Evolutionary conservation across 2,329 filamentous ascomycete genomes (phyloP).

Genomic region (Cladobotryum mycophilum): DNA sequence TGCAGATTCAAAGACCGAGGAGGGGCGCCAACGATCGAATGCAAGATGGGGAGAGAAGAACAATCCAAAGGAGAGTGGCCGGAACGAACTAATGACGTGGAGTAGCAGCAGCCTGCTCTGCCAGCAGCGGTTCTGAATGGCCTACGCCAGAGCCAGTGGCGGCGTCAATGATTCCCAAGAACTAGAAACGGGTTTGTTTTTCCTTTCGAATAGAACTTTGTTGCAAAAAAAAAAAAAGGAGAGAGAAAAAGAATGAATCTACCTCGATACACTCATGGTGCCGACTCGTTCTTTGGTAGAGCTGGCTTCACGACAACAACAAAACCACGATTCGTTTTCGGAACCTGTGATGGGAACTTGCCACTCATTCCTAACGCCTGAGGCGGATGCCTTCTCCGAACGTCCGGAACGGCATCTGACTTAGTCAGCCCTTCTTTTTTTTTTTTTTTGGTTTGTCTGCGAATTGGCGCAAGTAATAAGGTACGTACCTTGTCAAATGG

Average conservation of each 20-base stretch:
- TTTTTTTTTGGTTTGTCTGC: not conserved
- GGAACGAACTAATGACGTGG: conserved; percentile 9
- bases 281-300: conserved; percentile 1
- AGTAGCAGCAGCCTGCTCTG: conserved; percentile 7
- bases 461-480: too few relatives aligned
- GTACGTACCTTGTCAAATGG: too few relatives aligned
- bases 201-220: not conserved
- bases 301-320: not conserved
- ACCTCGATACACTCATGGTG: conserved; percentile 16
- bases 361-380: conserved; percentile 5
- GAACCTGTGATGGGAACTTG: conserved; percentile 7
- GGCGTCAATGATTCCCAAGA: not conserved
- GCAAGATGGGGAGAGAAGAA: not conserved
- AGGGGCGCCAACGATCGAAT: not conserved
- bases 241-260: conserved; percentile 7
- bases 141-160: not conserved
- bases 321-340: not conserved
- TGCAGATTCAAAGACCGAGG: not conserved
- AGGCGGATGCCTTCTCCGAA: too few relatives aligned
- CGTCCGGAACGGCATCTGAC: too few relatives aligned
- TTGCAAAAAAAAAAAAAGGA: not conserved
- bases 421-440: not conserved
- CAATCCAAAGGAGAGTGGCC: not conserved
- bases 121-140: not conserved
- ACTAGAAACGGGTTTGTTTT: not conserved